Conservation (phyloP, 352 stramenopile species). For the Blastocystis sp. region DNA sequence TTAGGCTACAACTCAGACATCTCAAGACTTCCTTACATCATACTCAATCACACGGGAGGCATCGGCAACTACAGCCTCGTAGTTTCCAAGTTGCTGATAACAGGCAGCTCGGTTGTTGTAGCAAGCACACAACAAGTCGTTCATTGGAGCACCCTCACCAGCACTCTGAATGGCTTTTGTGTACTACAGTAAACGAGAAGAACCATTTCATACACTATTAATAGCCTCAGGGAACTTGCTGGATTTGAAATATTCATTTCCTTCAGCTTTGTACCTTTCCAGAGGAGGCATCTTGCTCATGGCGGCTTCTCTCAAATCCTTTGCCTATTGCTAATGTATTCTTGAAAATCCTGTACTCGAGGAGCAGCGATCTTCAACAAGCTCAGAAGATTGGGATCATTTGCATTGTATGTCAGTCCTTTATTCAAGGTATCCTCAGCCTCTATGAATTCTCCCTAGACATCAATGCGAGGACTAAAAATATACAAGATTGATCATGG, state of each 20-base stretch:
- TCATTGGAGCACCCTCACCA: slow-evolving; percentile 68
- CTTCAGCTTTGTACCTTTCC: slow-evolving; percentile 78
- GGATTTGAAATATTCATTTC: slow-evolving; percentile 80
- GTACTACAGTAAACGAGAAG: slow-evolving; percentile 68
- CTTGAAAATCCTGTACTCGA: not conserved
- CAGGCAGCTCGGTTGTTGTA: slow-evolving; percentile 82
- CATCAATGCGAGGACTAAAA: not conserved
- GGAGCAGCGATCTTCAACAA: slow-evolving; percentile 58
- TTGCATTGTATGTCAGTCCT: slow-evolving; percentile 22
- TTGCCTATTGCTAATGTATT: slow-evolving; percentile 10
- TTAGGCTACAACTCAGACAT: slow-evolving; percentile 65
- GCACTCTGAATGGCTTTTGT: slow-evolving; percentile 73
- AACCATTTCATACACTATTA: slow-evolving; percentile 60
- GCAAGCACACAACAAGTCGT: slow-evolving; percentile 73
- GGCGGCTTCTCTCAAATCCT: not conserved
- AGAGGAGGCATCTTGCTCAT: slow-evolving; percentile 68
- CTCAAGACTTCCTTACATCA: slow-evolving; percentile 65
- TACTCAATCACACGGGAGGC: slow-evolving; percentile 78
- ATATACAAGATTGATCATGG: slow-evolving; percentile 71
- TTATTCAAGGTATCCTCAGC: slow-evolving; percentile 56
- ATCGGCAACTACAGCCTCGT: slow-evolving; percentile 77
- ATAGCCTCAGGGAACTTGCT: slow-evolving; percentile 77
- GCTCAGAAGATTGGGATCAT: slow-evolving; percentile 59
- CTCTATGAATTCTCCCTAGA: slow-evolving; percentile 58
- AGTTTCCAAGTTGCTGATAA: slow-evolving; percentile 82